Base-by-base conservation (phyloP, 2,329 filamentous ascomycete genomes). In the Aspergillus sergii region DNA sequence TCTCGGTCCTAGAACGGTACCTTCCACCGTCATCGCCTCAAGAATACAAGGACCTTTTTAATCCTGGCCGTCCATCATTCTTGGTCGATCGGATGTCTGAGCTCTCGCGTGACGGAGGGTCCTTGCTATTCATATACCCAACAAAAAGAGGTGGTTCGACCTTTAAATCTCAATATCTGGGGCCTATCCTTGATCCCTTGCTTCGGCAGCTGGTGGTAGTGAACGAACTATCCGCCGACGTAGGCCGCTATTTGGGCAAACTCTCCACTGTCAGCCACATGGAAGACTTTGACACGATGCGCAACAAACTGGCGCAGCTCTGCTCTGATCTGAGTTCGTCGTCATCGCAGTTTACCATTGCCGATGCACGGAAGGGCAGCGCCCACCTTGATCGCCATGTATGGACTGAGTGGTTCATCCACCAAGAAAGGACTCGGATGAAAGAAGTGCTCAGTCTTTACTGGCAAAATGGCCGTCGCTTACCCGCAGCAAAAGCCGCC, bases 341-440 rank as follows among this genome's bases (percentile, higher is more conserved):
- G 45, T 69, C 72, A 60, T 79, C 73, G 1, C 79, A 76, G 63
- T 84, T 80, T 65, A 72, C 75, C 26, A 65, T 87, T 3, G 77
- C 83, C 1, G 82, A 87, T 66, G 79, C 86, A 1, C 79, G 82
- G 5, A 83, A 80, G 63, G 80, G 86, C 45, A 79, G 81, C 59
- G 81, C 86, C 19, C 68, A 77, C 1, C 75, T 89, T 3, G 81
- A 84, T 58, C 80, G 85, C 32, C 77, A 80, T 23, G 79, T 83
- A 2, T 90, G 88, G 88, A 81, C 83, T 36, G 84, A 88, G 61
- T 89, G 87, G 87, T 89, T 85, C 80, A 83, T 86, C 53, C 86
- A 88, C 70, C 88, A 90, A 70, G 88, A 89, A 71, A 86, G 86
- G 68, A 79, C 83, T 12, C 81, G 87, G 16, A 83, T 89, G 57